Conservation (phyloP, 352 stramenopile genomes). For the Pythium monospermum region DNA sequence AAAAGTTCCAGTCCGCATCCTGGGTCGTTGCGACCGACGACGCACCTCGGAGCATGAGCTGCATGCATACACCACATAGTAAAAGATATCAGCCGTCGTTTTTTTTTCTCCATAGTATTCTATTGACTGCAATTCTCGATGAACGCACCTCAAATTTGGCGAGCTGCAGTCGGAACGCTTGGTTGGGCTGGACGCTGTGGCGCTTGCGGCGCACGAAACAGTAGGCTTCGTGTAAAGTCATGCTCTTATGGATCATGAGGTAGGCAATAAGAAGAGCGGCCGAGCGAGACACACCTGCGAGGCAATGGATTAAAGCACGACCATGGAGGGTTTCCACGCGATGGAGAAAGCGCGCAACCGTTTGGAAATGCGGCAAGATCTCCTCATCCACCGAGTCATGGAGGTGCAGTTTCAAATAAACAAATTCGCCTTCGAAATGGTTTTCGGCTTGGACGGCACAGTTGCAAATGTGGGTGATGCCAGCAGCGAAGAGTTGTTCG, state of each 20-base stretch:
- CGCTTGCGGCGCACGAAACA: conserved; percentile 45
- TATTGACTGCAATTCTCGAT: not conserved
- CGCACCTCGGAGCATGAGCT: conserved; percentile 44
- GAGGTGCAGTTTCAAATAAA: conserved; percentile 57
- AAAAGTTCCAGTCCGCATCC: conserved; percentile 72
- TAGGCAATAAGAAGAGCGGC: conserved; percentile 54
- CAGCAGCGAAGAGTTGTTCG: conserved; percentile 31
- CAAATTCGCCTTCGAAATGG: conserved; percentile 60
- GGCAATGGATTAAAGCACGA: conserved; percentile 53
- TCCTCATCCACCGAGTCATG: conserved; percentile 48
- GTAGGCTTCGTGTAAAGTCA: conserved; percentile 55
- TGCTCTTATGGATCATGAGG: conserved; percentile 65
- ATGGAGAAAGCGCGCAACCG: conserved; percentile 47
- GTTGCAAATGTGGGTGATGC: conserved; percentile 66
- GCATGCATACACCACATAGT: not conserved
- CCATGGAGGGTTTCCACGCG: conserved; percentile 41
- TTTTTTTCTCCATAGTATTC: no score
- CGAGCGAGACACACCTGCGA: conserved; percentile 50
- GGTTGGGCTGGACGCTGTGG: conserved; percentile 43
- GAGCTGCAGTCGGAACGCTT: conserved; percentile 59
- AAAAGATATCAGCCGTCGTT: not conserved
- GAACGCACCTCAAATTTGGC: conserved; percentile 49
- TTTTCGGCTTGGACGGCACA: conserved; percentile 43
- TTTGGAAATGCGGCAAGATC: conserved; percentile 48
- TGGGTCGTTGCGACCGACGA: conserved; percentile 49